A percentile compares a stretch with the other conserved stretches of the same genome.
Conservation (phyloP, 2,329 filamentous ascomycete genomes). For the Chaetomium sp. region DNA sequence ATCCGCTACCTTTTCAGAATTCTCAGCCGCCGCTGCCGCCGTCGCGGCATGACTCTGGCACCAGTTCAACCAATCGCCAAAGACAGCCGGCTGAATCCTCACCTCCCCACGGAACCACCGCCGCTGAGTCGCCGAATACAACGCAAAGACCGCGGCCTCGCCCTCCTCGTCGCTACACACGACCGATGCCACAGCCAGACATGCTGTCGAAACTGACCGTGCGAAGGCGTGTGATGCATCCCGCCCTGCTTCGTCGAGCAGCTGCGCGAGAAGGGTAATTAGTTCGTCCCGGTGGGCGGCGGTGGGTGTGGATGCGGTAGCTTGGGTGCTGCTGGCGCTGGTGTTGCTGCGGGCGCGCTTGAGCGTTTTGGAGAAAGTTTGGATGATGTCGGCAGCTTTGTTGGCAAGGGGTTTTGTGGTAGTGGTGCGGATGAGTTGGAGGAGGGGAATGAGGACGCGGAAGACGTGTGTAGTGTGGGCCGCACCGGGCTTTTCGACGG, state of each 20-base stretch:
- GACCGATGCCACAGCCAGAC: slow-evolving; percentile 58
- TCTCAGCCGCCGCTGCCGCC: slow-evolving; percentile 4
- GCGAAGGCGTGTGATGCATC: slow-evolving; percentile 64
- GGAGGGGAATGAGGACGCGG: slow-evolving; percentile 65
- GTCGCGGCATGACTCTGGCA: slow-evolving; percentile 27
- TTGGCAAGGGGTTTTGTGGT: slow-evolving; percentile 67
- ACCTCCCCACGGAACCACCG: slow-evolving; percentile 52
- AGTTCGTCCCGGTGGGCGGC: slow-evolving; percentile 31
- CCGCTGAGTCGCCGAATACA: slow-evolving; percentile 59
- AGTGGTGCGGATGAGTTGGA: slow-evolving; percentile 71
- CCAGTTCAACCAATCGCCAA: slow-evolving; percentile 71
- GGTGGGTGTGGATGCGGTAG: slow-evolving; percentile 20
- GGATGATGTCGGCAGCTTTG: slow-evolving; percentile 66
- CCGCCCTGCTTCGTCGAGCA: slow-evolving; percentile 62
- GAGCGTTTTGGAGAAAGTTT: slow-evolving; percentile 62
- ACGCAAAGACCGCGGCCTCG: slow-evolving; percentile 49
- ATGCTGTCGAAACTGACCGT: slow-evolving; percentile 66
- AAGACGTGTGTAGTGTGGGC: slow-evolving; percentile 38
- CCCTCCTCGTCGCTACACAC: slow-evolving; percentile 49
- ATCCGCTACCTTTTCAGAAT: no score
- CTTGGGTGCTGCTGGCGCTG: slow-evolving; percentile 50
- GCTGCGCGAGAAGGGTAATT: slow-evolving; percentile 52
- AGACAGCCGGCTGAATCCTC: slow-evolving; percentile 59
- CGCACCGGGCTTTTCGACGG: slow-evolving; percentile 29
- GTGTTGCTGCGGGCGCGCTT: slow-evolving; percentile 47